Conservation (phyloP, 2,329 filamentous ascomycete species). For the Aspergillus tamarii region DNA sequence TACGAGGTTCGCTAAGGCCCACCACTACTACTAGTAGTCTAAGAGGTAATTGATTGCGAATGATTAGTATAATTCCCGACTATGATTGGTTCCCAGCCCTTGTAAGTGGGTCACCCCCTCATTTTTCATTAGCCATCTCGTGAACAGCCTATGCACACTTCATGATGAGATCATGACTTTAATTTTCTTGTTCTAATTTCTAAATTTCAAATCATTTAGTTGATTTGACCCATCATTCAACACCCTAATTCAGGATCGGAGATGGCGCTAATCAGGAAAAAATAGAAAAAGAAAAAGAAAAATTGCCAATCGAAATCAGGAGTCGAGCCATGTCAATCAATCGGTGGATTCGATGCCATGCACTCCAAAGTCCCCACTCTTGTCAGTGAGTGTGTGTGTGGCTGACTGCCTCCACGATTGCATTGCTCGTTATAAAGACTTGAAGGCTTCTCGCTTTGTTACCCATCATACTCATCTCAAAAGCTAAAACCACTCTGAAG, state of each 20-base stretch:
- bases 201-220: constrained; percentile 21
- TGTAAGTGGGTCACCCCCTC: not conserved
- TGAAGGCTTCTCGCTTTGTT: constrained; percentile 19
- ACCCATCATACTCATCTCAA: constrained; percentile 7
- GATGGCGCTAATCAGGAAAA: constrained; percentile 6
- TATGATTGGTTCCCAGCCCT: not conserved
- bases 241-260: not conserved
- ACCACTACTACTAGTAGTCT: too few relatives aligned
- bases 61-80: not conserved
- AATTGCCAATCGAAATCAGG: not conserved
- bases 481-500: not conserved
- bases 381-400: constrained; percentile 4
- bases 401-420: constrained; percentile 15
- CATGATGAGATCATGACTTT: constrained; percentile 19
- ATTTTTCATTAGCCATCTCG: not conserved
- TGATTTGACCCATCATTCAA: constrained; percentile 4
- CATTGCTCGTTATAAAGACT: constrained; percentile 21
- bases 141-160: not conserved
- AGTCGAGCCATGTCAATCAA: constrained; percentile 12
- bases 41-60: not conserved
- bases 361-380: constrained; percentile 15
- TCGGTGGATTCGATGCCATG: constrained; percentile 18
- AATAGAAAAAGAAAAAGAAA: constrained; percentile 4
- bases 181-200: not conserved
- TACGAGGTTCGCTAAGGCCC: not conserved